Percentiles rank a stretch among this genome's conserved stretches.
Conservation (phyloP, 23 red algal genomes). For the Gracilaria caudata region DNA sequence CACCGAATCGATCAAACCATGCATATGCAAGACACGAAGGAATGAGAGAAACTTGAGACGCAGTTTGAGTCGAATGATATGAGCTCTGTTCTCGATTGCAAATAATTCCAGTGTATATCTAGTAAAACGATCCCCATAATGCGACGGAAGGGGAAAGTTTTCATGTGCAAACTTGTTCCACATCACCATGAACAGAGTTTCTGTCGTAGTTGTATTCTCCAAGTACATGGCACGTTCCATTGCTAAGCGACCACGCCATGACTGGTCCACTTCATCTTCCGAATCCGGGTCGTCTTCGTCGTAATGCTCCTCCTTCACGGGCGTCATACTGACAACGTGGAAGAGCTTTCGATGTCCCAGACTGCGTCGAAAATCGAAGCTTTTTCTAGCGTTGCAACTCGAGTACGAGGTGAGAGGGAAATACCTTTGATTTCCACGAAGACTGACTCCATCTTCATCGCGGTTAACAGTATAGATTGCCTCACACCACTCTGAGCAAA, state of each 20-base stretch:
- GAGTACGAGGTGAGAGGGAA: slow-evolving; percentile 22
- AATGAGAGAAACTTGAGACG: slow-evolving; percentile 61
- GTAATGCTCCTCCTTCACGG: slow-evolving; percentile 63
- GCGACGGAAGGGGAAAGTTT: slow-evolving; percentile 42
- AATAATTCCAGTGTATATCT: slow-evolving; percentile 62
- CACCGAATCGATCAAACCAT: slow-evolving; percentile 54
- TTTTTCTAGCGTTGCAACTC: background rate
- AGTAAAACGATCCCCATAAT: slow-evolving; percentile 63
- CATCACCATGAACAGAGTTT: slow-evolving; percentile 64
- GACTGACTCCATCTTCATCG: slow-evolving; percentile 24
- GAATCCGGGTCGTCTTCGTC: slow-evolving; percentile 69
- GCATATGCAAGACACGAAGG: slow-evolving; percentile 46
- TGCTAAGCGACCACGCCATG: slow-evolving; percentile 44
- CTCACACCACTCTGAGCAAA: slow-evolving; percentile 61
- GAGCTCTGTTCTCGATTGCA: slow-evolving; percentile 40
- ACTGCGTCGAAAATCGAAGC: slow-evolving; percentile 41
- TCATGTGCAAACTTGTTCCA: slow-evolving; percentile 75
- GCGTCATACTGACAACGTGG: slow-evolving; percentile 35
- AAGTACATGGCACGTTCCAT: slow-evolving; percentile 40
- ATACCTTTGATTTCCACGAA: background rate
- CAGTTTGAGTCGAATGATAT: slow-evolving; percentile 34
- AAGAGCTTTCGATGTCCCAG: slow-evolving; percentile 57
- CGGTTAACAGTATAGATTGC: slow-evolving; percentile 19
- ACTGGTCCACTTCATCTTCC: slow-evolving; percentile 73
- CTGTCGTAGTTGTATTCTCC: slow-evolving; percentile 47